Conservation (phyloP, 768 basidiomycete species). For the Suillus paluster region DNA sequence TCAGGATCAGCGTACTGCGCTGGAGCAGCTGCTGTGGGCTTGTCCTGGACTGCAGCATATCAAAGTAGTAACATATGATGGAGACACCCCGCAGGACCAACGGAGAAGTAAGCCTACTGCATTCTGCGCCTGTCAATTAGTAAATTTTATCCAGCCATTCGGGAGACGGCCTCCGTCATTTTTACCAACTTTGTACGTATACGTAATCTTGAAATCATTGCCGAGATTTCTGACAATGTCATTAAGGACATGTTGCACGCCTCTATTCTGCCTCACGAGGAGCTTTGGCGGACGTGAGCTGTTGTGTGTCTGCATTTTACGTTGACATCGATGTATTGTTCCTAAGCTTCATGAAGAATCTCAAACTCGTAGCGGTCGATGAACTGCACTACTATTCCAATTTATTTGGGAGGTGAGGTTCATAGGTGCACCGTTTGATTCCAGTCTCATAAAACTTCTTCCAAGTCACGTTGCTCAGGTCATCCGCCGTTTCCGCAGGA, state of each 20-base stretch:
- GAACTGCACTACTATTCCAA: conserved; percentile 89
- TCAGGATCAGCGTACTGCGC: conserved; percentile 79
- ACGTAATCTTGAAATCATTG: not conserved
- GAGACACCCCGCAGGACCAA: conserved; percentile 78
- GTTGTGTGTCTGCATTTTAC: not conserved
- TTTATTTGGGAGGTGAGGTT: conserved; percentile 71
- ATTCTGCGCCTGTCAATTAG: not conserved
- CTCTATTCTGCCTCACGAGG: conserved; percentile 84
- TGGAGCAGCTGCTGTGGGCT: conserved; percentile 66
- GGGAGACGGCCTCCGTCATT: conserved; percentile 76
- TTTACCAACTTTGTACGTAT: conserved; percentile 85
- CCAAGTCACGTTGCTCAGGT: conserved; percentile 81
- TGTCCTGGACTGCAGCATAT: conserved; percentile 68
- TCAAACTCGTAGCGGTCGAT: conserved; percentile 81
- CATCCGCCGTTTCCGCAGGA: conserved; percentile 72
- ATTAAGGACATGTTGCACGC: conserved; percentile 82
- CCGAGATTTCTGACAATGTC: not conserved
- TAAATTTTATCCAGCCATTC: conserved; percentile 52
- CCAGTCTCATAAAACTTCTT: conserved; percentile 6
- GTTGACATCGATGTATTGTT: conserved; percentile 10
- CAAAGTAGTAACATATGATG: conserved; percentile 81
- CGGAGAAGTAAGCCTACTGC: conserved; percentile 52
- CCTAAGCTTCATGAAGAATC: conserved; percentile 73
- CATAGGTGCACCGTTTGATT: not conserved
- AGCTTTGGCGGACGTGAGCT: conserved; percentile 73